Percentiles rank a stretch among this genome's conserved stretches.
These are phyloP conservation scores for Xylaria sp. DNA, from an alignment of 2,329 filamentous ascomycete genomes.

Conservation along the genomic window DNA sequence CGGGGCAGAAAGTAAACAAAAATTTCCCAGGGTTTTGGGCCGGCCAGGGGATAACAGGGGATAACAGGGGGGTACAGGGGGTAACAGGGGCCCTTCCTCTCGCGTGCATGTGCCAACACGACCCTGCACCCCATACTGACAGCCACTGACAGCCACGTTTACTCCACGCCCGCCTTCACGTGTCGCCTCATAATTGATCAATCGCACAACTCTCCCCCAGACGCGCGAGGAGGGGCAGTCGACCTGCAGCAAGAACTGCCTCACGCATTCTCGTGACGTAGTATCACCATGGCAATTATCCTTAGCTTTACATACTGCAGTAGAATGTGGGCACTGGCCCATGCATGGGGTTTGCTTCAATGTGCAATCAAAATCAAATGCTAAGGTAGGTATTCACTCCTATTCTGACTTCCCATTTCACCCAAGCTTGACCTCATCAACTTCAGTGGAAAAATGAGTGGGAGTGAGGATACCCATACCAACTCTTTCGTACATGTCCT, in stretches of 20 bases:
- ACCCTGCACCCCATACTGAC: slow-evolving; percentile 4
- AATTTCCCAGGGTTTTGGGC: slow-evolving; percentile 11
- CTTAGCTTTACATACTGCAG: slow-evolving; percentile 1
- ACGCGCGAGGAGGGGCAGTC: background rate
- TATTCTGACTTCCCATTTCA: background rate
- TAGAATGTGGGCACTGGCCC: background rate
- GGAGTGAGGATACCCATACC: slow-evolving; percentile 1
- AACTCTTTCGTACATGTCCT: background rate
- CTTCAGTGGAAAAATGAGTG: background rate
- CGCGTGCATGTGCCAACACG: slow-evolving; percentile 9
- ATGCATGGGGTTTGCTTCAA: background rate
- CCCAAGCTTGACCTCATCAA: slow-evolving; percentile 33
- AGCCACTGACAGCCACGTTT: background rate
- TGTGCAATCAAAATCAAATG: background rate
- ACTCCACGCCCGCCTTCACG: slow-evolving; percentile 33
- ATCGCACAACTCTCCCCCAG: background rate
- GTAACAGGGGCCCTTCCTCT: slow-evolving; percentile 9
- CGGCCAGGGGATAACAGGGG: background rate
- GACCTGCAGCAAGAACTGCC: slow-evolving; percentile 2
- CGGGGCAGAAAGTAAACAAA: slow-evolving; percentile 50
- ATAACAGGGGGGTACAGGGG: slow-evolving; percentile 1
- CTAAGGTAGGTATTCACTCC: background rate
- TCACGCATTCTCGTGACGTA: slow-evolving; percentile 11
- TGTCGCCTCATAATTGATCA: slow-evolving; percentile 39
- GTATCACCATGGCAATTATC: slow-evolving; percentile 36